Evolutionary conservation across 2,329 filamentous ascomycete species (phyloP), one percentile per base, ranked within the genome.

Genomic region (Aspergillus ruber): DNA sequence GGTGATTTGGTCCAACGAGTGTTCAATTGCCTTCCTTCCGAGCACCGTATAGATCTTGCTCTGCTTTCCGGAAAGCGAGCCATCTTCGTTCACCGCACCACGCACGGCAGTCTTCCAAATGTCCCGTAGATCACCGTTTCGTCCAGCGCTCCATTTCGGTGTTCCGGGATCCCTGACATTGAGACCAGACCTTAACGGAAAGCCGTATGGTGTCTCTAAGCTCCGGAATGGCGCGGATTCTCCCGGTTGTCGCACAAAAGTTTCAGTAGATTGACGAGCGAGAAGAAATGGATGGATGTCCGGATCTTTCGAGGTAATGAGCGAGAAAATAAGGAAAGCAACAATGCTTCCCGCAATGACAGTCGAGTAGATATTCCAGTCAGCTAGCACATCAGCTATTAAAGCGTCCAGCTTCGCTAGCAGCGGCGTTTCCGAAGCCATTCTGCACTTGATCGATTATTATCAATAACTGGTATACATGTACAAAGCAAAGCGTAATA

Each of bases 261-360:
- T 86, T 44, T 86, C 79, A 54, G 84, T 78, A 2, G 89, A 82
- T 74, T 97, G 93, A 46, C 91, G 82, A 47, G 88, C 87, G 23
- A 98, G 83, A 42, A 97, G 80, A 68, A 95, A 84, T 29, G 93
- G 91, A 68, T 97, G 93, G 4, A 86, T 86, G 72, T 98, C 93
- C 5, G 93, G 87, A 45, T 96, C 91, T 50, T 82, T 80, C 44
- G 81, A 79, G 51, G 82, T 82, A 59, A 86, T 74, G 54, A 94
- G 71, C 40, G 84, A 80, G 68, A 88, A 90, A 48, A 83, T 77
- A 48, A 91, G 69, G 60, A 90, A 79, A 46, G 78, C 74, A 51
- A 84, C 73, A 39, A 96, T 74, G 50, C 80, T 62, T 20, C 84
- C 79, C 41, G 82, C 77, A 54, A 98, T 76, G 38, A 82, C 62